Base-by-base conservation (phyloP, 306 rosid genomes). In the Trifolium pratense region DNA sequence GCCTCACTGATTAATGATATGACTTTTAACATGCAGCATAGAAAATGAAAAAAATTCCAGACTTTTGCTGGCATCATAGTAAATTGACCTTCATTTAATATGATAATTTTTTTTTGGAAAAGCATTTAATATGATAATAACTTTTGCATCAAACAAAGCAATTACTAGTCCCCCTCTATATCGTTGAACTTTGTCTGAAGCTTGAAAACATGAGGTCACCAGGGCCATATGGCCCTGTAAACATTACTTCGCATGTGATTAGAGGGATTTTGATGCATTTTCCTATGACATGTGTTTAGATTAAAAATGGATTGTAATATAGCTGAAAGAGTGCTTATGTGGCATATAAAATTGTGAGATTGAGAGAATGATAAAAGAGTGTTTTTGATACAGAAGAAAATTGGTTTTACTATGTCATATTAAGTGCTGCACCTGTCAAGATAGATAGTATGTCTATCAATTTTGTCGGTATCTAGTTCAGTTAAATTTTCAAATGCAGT, bases 1-100 rank as follows among this genome's bases (percentile, higher is more conserved):
- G 73, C 61, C 18, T 81, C 45, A 9, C 20, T 52, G 40, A 37
- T 49, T 61, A 31, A 80, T 68, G 64, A 43, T 61, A 61, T 62
- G 43, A 68, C 63, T 73, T 16, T 73, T 56, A 43, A 16, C 34
- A 3, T 69, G 56, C 58, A 52, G 17, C 13, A 37, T 59, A 64
- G 67, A 37, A 31, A 21, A 68, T 11, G 39, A 39, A 39, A n/a
- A 20, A 20, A 3, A 60, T 71, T 75, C 63, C 58, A 12, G 26
- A 31, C 73, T 51, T 75, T 46, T 43, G 18, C 29, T 23, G 56
- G 26, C 17, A 9, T 70, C 53, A 7, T 45, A 23, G 21, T 43
- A 39, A 61, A 55, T 16, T 73, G 23, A 71, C 36, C 69, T 45
- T 45, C 29, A 20, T 66, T 70, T 53, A 48, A 55, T 64, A 31